phyloP scores from a whole-genome alignment of 2,329 filamentous ascomycete genomes.

The Leptosphaerulina australis region DNA sequence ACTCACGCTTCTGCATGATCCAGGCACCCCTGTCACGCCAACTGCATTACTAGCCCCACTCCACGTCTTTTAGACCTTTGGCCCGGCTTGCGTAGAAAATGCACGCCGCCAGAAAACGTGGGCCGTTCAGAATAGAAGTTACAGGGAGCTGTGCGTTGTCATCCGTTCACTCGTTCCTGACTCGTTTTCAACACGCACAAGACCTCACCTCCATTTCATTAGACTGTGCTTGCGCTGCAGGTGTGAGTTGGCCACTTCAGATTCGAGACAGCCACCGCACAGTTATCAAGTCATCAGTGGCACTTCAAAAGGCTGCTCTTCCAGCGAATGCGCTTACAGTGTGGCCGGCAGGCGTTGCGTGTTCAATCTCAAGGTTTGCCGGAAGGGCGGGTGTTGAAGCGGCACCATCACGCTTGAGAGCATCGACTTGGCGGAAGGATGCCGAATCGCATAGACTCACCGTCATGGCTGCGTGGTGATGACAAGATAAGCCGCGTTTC shows the following conservation, averaged over 20 bases:
- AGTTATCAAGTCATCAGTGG: slow-evolving; percentile 23
- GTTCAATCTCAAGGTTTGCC: slow-evolving; percentile 30
- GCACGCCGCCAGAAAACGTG: slow-evolving; percentile 47
- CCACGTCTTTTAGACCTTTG: slow-evolving; percentile 35
- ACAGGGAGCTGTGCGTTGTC: slow-evolving; percentile 49
- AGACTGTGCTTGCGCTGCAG: slow-evolving; percentile 33
- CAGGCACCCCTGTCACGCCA: slow-evolving; percentile 39
- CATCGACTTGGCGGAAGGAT: slow-evolving; percentile 38
- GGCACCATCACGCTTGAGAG: slow-evolving; percentile 33
- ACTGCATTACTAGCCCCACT: slow-evolving; percentile 48
- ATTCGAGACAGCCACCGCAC: slow-evolving; percentile 26
- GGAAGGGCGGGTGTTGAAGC: slow-evolving; percentile 46
- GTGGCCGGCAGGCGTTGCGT: slow-evolving; percentile 28
- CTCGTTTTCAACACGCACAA: slow-evolving; percentile 34
- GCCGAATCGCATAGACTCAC: slow-evolving; percentile 28
- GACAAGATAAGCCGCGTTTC: slow-evolving; percentile 30
- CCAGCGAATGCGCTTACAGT: slow-evolving; percentile 26
- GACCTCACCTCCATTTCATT: slow-evolving; percentile 36
- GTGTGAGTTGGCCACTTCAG: slow-evolving; percentile 39
- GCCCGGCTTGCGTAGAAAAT: slow-evolving; percentile 41
- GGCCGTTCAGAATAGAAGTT: slow-evolving; percentile 42
- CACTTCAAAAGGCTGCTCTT: slow-evolving; percentile 22
- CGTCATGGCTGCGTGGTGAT: slow-evolving; percentile 40
- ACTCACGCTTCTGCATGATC: slow-evolving; percentile 41
- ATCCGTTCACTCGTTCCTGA: slow-evolving; percentile 46